Evolutionary conservation across 2,329 filamentous ascomycete species (phyloP).

Genomic region (Phaeosphaeria sp.): DNA sequence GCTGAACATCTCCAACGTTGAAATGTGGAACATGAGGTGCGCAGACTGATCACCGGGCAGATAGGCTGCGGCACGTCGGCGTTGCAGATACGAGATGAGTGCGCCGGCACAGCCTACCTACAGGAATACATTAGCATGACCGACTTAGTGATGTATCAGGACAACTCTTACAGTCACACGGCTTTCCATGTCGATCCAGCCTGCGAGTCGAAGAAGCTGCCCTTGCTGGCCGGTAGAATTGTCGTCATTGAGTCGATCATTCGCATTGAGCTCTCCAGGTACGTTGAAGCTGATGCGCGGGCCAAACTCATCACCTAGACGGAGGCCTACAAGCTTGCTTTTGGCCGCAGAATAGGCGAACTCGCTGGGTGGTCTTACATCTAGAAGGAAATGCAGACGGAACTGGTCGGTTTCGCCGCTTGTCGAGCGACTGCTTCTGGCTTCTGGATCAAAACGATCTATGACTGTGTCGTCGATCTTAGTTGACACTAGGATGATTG

Average conservation of each 20-base stretch:
- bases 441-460: conserved; percentile 54
- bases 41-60: conserved; percentile 65
- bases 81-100: conserved; percentile 78
- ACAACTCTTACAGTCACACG: conserved; percentile 63
- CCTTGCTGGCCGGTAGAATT: conserved; percentile 65
- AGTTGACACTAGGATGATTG: conserved; percentile 64
- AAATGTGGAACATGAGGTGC: conserved; percentile 65
- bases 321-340: conserved; percentile 68
- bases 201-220: conserved; percentile 71
- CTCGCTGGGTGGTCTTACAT: conserved; percentile 73
- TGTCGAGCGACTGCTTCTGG: conserved; percentile 40
- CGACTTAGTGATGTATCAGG: neutral
- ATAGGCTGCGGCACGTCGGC: conserved; percentile 68
- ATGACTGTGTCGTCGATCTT: conserved; percentile 60
- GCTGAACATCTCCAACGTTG: conserved; percentile 75
- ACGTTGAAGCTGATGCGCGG: conserved; percentile 65
- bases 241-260: conserved; percentile 50
- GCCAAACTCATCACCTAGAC: conserved; percentile 57
- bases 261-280: conserved; percentile 59
- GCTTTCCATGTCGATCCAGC: conserved; percentile 77
- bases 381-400: conserved; percentile 67
- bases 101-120: conserved; percentile 86
- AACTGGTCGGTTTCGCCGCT: conserved; percentile 53
- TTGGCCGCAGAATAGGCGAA: conserved; percentile 74
- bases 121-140: conserved; percentile 9